phyloP scores from a whole-genome alignment of 345 rosid genomes.

The Jatropha curcas region DNA sequence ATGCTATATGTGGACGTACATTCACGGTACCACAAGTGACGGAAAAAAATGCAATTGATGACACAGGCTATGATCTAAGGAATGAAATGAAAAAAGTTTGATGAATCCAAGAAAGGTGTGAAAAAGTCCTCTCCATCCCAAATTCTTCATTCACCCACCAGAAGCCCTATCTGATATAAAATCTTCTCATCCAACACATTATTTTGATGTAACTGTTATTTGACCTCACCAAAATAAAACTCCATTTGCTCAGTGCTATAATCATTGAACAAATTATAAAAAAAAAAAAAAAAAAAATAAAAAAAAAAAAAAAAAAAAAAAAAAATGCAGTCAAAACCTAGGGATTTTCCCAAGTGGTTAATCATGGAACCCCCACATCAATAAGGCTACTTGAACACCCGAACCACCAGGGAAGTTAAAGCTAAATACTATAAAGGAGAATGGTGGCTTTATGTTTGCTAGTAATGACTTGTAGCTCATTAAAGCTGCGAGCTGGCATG shows the following conservation, averaged over 20 bases:
- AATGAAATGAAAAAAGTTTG: slow-evolving; percentile 31
- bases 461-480: too few species aligned
- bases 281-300: too few species aligned
- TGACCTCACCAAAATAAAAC: slow-evolving; percentile 17
- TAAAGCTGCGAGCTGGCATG: too few species aligned
- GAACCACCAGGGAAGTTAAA: slow-evolving; percentile 35
- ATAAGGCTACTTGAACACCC: slow-evolving; percentile 27
- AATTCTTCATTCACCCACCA: slow-evolving; percentile 28
- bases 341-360: slow-evolving; percentile 44
- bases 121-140: slow-evolving; percentile 32
- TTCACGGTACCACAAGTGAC: too few species aligned
- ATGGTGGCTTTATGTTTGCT: too few species aligned
- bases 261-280: slow-evolving; percentile 14
- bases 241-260: slow-evolving; percentile 3
- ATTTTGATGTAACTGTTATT: too few species aligned
- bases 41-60: not conserved
- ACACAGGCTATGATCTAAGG: not conserved
- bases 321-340: slow-evolving; percentile 26
- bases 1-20: too few species aligned
- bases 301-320: too few species aligned
- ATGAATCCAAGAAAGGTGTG: slow-evolving; percentile 32
- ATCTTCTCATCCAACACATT: slow-evolving; percentile 13
- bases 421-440: slow-evolving; percentile 22
- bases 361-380: slow-evolving; percentile 27
- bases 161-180: slow-evolving; percentile 21